Evolutionary conservation across 2,329 filamentous ascomycete genomes (phyloP), one percentile per base, ranked within the genome.

Genomic region (Purpureocillium takamizusanense): DNA sequence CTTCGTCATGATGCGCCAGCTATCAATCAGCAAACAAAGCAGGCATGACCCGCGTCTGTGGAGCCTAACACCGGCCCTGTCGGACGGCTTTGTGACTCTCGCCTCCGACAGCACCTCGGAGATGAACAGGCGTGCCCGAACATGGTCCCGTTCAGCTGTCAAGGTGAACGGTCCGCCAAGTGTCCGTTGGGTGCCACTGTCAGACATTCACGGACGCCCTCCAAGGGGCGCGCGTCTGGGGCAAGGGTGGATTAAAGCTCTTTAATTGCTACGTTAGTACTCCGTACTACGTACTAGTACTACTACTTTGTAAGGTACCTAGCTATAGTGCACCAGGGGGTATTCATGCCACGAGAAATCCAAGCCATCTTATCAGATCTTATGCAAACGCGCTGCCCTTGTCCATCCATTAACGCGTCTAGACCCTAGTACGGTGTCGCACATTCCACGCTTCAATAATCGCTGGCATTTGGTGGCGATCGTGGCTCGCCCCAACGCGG

Each of bases 1-100:
- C 21, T 25, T 39, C 35, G 39, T 50, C 38, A 44, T 41, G 39
- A 46, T 39, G 32, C 13, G 27, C 35, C 32, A 36, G 27, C 52
- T 53, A 54, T 58, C 54, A 56, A 57, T 56, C 53, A 59, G 53
- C 51, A 55, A 51, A 47, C 40, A 46, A 45, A 43, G 28, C 37
- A 36, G 36, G 36, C 37, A 43, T 41, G 46, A 39, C 11, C 43
- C 45, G 43, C 35, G 43, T 49, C 41, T 42, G 46, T 51, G 40
- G 48, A 27, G 43, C 37, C 45, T 41, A 46, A 36, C 37, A 47
- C 38, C 42, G 40, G 31, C 36, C n/a, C 25, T 12, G 34, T 28
- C 14, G 15, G 17, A 21, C 33, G 33, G 15, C 12, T 8, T 15
- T 18, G 21, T 5, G 21, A 25, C 10, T 10, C 21, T 25, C 21